phyloP scores from a whole-genome alignment of 305 asterid species.

The Rubia tinctorum region DNA sequence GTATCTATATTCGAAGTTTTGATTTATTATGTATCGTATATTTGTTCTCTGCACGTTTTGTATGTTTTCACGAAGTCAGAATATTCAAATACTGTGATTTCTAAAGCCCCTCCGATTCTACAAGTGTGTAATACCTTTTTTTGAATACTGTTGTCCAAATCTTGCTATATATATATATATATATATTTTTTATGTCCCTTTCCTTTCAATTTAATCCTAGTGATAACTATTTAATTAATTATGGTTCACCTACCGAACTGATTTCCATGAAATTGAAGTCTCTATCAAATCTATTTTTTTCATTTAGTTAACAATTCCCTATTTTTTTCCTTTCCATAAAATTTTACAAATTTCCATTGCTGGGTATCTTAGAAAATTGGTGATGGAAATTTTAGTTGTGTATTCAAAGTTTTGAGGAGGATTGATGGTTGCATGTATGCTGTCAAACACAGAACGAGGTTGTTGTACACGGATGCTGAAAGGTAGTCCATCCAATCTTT shows the following conservation, averaged over 20 bases:
- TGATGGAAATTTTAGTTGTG: slow-evolving; percentile 79
- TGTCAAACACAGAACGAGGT: slow-evolving; percentile 68
- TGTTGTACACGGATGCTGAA: slow-evolving; percentile 67
- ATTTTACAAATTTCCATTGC: slow-evolving; percentile 11
- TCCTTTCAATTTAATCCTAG: too few relatives aligned
- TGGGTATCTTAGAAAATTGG: slow-evolving; percentile 70
- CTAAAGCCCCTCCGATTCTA: too few relatives aligned
- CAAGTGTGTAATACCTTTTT: too few relatives aligned
- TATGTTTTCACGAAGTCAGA: too few relatives aligned
- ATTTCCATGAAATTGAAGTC: slow-evolving; percentile 96
- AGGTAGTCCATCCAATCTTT: slow-evolving; percentile 38
- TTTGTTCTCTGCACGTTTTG: too few relatives aligned
- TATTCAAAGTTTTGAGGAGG: slow-evolving; percentile 81
- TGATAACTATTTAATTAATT: too few relatives aligned
- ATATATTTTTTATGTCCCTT: too few relatives aligned
- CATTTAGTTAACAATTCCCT: background rate
- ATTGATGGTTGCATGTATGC: slow-evolving; percentile 96
- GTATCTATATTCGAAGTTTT: too few relatives aligned
- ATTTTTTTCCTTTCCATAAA: background rate
- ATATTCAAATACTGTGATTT: too few relatives aligned
- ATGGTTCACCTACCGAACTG: slow-evolving; percentile 80
- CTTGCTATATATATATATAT: too few relatives aligned
- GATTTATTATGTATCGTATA: too few relatives aligned
- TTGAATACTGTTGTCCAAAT: too few relatives aligned
- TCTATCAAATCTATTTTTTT: slow-evolving; percentile 13